Conservation (phyloP, 1,284 basidiomycete genomes). For the Trichosporon inkin region DNA sequence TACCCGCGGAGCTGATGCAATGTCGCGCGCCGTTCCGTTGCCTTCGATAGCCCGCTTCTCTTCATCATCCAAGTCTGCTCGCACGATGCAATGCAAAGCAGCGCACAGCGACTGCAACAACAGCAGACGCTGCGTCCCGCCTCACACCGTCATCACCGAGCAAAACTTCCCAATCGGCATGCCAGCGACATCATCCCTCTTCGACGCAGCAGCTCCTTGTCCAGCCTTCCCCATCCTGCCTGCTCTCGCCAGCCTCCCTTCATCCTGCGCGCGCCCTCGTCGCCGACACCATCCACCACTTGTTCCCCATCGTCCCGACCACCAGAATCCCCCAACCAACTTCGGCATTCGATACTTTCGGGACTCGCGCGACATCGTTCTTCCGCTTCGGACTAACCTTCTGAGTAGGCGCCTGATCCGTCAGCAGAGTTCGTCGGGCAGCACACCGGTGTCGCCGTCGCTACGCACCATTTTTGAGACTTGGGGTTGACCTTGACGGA, state of each 20-base stretch:
- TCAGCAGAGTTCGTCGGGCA: conserved; percentile 13
- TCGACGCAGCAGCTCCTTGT: too few relatives aligned
- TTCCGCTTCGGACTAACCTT: conserved; percentile 21
- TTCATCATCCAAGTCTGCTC: too few relatives aligned
- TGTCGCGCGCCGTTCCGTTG: not conserved
- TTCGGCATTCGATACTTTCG: not conserved
- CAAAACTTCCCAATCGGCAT: too few relatives aligned
- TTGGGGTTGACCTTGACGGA: conserved; percentile 19
- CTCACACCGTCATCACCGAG: too few relatives aligned
- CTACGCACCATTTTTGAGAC: conserved; percentile 25
- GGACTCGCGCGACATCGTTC: conserved; percentile 9
- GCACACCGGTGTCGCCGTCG: not conserved
- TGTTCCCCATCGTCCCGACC: not conserved
- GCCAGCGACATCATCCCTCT: not conserved
- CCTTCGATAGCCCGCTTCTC: too few relatives aligned
- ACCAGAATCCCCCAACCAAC: not conserved
- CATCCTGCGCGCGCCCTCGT: not conserved
- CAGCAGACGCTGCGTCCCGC: too few relatives aligned
- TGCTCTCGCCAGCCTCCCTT: not conserved
- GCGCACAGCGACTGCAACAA: too few relatives aligned
- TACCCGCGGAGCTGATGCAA: not conserved
- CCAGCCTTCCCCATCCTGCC: too few relatives aligned
- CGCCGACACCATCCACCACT: not conserved
- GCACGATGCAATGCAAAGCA: too few relatives aligned
- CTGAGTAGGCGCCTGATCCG: conserved; percentile 25